Evolutionary conservation across 352 stramenopile genomes (phyloP), one percentile per base, ranked within the genome.

Genomic region (Pythium inflatum): DNA sequence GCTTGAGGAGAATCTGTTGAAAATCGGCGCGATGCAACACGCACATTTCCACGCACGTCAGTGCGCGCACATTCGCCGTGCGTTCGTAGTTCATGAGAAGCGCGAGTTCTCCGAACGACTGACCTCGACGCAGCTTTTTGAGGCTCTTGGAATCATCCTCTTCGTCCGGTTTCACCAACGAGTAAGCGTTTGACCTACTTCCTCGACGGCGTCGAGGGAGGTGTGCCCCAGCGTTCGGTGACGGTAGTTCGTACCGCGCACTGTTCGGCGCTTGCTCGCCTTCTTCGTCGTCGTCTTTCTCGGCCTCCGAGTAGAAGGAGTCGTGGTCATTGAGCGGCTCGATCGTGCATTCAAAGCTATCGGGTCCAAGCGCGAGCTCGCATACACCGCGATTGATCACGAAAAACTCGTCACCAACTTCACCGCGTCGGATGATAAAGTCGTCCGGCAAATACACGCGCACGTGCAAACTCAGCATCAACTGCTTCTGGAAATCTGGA

Each of bases 381-480:
- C 84, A 91, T 14, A 78, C 68, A 1, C 82, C 86, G 0, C 80
- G 78, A 43, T 92, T 88, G 14, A 93, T 77, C 66, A 92, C 89
- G 71, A 85, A 93, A 64, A 87, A 88, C 25, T 92, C 76, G 27
- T 78, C 74, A 40, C 77, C 81, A 0, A 89, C 77, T 48, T 92
- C 83, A 3, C 76, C 83, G 34, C 80, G 70, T 11, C 82, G 73
- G 31, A 91, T 82, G 38, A 94, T 82, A 40, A 82, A 94, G 60
- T 92, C 83, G 65, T 94, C 87, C 3, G 85, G 83, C 13, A 92
- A 64, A 62, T 91, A 93, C 16, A 93, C 74, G 40, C 81, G 79
- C 13, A 89, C 81, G 27, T 82, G 71, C 13, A 93, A 59, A 18
- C 69, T 65, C 28, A 88, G 30, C 59, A 91, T 74, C 5, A 93